These are phyloP conservation scores for Trametes cinnabarina DNA, from an alignment of 768 basidiomycete species.

Conservation along the genomic window DNA sequence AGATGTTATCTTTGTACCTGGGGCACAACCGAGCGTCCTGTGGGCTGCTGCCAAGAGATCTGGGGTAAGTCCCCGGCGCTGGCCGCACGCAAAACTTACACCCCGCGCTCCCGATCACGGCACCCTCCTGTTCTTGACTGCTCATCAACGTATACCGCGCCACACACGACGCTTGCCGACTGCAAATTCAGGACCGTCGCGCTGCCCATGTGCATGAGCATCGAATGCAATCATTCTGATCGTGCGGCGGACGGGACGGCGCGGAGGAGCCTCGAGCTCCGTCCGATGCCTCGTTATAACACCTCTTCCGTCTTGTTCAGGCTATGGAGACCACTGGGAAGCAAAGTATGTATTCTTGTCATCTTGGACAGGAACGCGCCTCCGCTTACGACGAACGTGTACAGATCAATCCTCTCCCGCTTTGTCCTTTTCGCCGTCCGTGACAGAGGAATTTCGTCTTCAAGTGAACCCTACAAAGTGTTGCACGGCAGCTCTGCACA, in stretches of 20 bases:
- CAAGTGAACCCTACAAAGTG: too few species aligned
- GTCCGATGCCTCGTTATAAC: not conserved
- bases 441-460: too few species aligned
- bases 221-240: not conserved
- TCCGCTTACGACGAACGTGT: not conserved
- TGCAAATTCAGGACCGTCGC: conserved; percentile 8
- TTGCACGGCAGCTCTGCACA: too few species aligned
- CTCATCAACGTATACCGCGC: not conserved
- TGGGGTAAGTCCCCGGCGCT: conserved; percentile 12
- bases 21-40: conserved; percentile 1
- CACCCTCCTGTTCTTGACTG: not conserved
- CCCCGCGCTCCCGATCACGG: conserved; percentile 2
- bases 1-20: not conserved
- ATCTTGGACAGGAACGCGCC: not conserved
- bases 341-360: not conserved
- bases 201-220: not conserved
- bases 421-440: too few species aligned
- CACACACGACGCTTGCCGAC: conserved; percentile 1
- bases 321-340: not conserved
- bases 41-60: conserved; percentile 4
- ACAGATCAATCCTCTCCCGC: not conserved
- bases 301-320: not conserved
- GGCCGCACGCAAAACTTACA: not conserved
- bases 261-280: not conserved
- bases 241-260: not conserved